Conservation (phyloP, 225 moss, liverwort and hornwort species). For the Marchantia paleacea region DNA sequence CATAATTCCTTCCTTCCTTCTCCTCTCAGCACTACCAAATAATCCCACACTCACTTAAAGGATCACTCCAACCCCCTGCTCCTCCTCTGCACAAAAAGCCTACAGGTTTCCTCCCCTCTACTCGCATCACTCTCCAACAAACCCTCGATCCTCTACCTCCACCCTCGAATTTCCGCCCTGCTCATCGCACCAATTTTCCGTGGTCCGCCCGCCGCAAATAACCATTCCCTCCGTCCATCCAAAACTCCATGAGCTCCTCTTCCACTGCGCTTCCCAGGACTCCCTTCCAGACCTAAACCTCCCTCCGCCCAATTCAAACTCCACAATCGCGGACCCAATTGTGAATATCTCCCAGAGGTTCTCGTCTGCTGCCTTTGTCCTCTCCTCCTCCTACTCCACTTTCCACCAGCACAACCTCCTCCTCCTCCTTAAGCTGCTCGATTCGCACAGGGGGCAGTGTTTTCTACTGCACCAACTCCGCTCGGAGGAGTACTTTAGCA, state of each 20-base stretch:
- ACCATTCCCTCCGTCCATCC: neutral
- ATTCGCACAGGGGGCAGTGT: too few relatives aligned
- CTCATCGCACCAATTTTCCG: neutral
- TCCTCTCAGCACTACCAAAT: neutral
- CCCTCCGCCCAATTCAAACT: neutral
- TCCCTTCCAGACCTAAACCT: neutral
- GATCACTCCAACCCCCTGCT: neutral
- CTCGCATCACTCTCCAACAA: neutral
- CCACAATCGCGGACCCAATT: neutral
- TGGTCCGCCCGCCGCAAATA: neutral
- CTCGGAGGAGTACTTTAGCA: too few relatives aligned
- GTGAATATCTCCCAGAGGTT: too few relatives aligned
- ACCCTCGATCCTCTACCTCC: neutral
- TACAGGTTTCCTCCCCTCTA: neutral
- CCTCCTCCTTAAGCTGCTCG: too few relatives aligned
- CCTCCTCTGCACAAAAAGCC: neutral
- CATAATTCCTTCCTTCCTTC: conserved; percentile 6
- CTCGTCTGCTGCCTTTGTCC: too few relatives aligned
- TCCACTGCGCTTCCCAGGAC: neutral
- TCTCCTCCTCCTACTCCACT: too few relatives aligned
- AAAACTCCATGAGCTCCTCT: conserved; percentile 2
- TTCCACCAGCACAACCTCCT: too few relatives aligned
- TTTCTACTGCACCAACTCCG: too few relatives aligned
- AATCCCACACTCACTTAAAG: neutral
- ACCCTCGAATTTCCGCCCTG: neutral